Percentiles rank a stretch among this genome's conserved stretches.
Evolutionary conservation across 257 asterid genomes (phyloP).

Genomic region (Verbena officinalis): DNA sequence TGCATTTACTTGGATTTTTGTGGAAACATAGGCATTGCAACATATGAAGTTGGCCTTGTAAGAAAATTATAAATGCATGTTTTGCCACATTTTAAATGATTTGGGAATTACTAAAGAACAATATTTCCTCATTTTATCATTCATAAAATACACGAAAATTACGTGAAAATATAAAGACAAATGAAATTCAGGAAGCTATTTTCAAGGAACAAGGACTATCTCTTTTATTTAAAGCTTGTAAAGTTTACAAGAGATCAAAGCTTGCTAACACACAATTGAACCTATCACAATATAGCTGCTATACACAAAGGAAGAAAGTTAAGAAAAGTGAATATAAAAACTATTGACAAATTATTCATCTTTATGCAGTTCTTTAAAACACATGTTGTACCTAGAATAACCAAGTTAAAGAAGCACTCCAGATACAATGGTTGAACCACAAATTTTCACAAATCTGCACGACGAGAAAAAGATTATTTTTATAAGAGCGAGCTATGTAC

Average conservation of each 20-base stretch:
- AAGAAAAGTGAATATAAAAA: background rate
- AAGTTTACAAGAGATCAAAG: background rate
- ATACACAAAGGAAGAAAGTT: conserved; percentile 19
- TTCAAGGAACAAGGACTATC: background rate
- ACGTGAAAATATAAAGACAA: background rate
- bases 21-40: no score
- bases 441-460: conserved; percentile 28
- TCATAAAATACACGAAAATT: background rate
- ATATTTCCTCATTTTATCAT: no score
- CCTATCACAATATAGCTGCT: conserved; percentile 4
- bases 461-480: background rate
- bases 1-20: no score
- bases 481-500: background rate
- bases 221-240: background rate
- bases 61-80: no score
- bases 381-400: conserved; percentile 19
- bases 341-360: conserved; percentile 16
- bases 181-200: background rate
- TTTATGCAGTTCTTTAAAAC: conserved; percentile 30
- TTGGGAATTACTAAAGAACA: no score
- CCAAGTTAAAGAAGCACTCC: conserved; percentile 13
- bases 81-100: no score
- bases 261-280: background rate
- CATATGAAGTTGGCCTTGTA: no score
- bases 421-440: conserved; percentile 2